These are phyloP conservation scores for Syncephalastrum sp. DNA, from an alignment of 371 early-diverging fungal genomes.

Conservation along the genomic window DNA sequence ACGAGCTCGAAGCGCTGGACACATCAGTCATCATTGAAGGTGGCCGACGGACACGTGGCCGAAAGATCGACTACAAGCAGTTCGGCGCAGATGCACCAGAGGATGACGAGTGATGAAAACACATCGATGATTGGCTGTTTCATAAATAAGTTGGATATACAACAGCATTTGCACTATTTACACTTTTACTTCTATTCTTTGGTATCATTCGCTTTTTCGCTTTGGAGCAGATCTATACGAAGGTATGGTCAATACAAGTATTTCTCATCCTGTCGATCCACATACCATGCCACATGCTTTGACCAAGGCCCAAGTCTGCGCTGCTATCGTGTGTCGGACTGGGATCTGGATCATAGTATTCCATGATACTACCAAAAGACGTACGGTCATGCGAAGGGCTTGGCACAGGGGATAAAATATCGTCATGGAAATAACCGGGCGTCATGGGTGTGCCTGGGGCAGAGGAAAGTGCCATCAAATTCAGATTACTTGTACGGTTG, in stretches of 20 bases:
- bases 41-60: slow-evolving; percentile 71
- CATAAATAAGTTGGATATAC: too few relatives aligned
- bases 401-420: neutral
- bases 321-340: neutral
- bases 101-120: slow-evolving; percentile 25
- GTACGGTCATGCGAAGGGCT: neutral
- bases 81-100: slow-evolving; percentile 62
- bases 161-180: too few relatives aligned
- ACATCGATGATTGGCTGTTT: too few relatives aligned
- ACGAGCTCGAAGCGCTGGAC: slow-evolving; percentile 62
- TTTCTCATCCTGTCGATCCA: neutral
- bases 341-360: neutral
- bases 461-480: neutral
- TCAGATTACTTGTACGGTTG: slow-evolving; percentile 15
- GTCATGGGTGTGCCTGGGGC: slow-evolving; percentile 5
- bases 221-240: neutral
- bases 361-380: neutral
- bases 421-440: neutral
- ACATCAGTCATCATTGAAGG: slow-evolving; percentile 60
- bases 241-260: neutral
- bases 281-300: slow-evolving; percentile 3
- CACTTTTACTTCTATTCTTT: too few relatives aligned
- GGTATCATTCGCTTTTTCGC: neutral
- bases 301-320: neutral
- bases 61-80: slow-evolving; percentile 67